These are phyloP conservation scores for Aspergillus bertholletiae DNA, from an alignment of 495 filamentous ascomycete genomes.

Conservation along the genomic window DNA sequence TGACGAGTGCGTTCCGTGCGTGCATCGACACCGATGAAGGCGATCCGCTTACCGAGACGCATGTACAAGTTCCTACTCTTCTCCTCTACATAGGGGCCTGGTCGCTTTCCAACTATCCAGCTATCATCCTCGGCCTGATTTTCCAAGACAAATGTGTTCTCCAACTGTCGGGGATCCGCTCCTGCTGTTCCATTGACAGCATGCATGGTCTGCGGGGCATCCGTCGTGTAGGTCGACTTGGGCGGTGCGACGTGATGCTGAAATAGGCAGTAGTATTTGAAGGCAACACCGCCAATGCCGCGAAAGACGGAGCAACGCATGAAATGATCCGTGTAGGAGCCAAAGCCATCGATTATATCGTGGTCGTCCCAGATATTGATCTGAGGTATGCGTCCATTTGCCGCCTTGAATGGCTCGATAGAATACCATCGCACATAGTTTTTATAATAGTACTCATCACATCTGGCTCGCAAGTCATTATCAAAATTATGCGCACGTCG, in stretches of 20 bases:
- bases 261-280: conserved; percentile 92
- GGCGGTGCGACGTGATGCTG: conserved; percentile 89
- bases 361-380: conserved; percentile 96
- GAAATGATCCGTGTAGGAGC: conserved; percentile 88
- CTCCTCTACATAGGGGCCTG: conserved; percentile 78
- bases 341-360: conserved; percentile 89
- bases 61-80: conserved; percentile 76
- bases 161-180: conserved; percentile 62
- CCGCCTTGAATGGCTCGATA: conserved; percentile 75
- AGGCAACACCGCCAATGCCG: conserved; percentile 81
- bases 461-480: conserved; percentile 66
- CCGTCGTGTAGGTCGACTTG: conserved; percentile 75
- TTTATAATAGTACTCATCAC: conserved; percentile 84
- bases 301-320: conserved; percentile 90
- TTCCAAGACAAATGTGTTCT: conserved; percentile 64
- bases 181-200: conserved; percentile 47
- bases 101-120: conserved; percentile 73
- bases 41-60: conserved; percentile 78
- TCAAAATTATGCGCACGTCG: conserved; percentile 72
- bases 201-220: conserved; percentile 52
- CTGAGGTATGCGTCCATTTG: conserved; percentile 85
- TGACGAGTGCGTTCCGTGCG: conserved; percentile 89
- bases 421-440: conserved; percentile 90
- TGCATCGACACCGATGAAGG: conserved; percentile 84
- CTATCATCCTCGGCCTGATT: conserved; percentile 59